Percentiles rank a stretch among this genome's conserved stretches.
These are phyloP conservation scores for Acacia crassicarpa DNA, from an alignment of 306 rosid species.

Conservation along the genomic window DNA sequence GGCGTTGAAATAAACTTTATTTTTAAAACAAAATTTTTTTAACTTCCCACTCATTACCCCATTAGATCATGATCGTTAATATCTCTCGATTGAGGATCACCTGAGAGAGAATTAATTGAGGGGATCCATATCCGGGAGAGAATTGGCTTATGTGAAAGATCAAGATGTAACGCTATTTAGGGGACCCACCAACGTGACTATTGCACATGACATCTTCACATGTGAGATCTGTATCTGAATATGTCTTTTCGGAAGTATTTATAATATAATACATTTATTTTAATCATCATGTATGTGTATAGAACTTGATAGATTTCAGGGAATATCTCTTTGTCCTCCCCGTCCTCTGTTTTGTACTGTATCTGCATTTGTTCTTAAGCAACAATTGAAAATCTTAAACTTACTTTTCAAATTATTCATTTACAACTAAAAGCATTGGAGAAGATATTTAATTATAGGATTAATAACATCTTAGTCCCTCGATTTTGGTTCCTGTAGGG, in stretches of 20 bases:
- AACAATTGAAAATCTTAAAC: not conserved
- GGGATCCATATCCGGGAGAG: not conserved
- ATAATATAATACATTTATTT: not conserved
- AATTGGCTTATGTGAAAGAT: conserved; percentile 35
- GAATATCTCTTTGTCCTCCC: not conserved
- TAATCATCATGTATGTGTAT: not conserved
- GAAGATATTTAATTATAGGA: too few species aligned
- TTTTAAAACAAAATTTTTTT: not conserved
- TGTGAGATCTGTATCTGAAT: conserved; percentile 31
- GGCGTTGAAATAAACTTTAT: too few species aligned
- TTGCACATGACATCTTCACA: conserved; percentile 39
- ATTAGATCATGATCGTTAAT: too few species aligned
- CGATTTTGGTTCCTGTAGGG: too few species aligned
- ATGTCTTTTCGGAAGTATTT: not conserved
- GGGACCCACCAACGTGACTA: conserved; percentile 39
- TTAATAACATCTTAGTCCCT: too few species aligned
- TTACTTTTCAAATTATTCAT: not conserved
- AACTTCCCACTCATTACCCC: not conserved
- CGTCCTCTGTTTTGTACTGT: too few species aligned
- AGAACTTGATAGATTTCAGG: not conserved
- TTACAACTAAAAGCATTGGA: too few species aligned
- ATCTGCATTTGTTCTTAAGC: too few species aligned
- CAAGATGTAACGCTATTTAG: conserved; percentile 36
- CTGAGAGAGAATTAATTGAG: too few species aligned
- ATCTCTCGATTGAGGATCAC: too few species aligned